Percentiles rank a stretch among this genome's conserved stretches.
phyloP scores from a whole-genome alignment of 495 filamentous ascomycete species.

The Jackrogersella multiformis region DNA sequence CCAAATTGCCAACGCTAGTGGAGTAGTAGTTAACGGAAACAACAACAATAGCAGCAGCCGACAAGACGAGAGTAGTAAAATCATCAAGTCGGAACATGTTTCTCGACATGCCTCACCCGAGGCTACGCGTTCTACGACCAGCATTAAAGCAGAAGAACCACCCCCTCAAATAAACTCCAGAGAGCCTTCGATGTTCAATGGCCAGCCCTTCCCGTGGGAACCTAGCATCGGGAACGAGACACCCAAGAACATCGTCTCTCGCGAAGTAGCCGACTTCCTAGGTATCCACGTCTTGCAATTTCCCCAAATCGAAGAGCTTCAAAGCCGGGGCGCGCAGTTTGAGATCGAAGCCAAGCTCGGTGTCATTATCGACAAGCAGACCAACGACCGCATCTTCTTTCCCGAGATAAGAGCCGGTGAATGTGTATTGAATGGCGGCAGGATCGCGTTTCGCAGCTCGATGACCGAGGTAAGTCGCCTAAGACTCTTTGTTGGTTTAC shows the following conservation, averaged over 20 bases:
- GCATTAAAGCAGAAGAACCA: constrained; percentile 34
- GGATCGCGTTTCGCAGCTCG: constrained; percentile 74
- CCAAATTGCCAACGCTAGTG: constrained; percentile 33
- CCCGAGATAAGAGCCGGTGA: constrained; percentile 67
- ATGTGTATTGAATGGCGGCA: constrained; percentile 66
- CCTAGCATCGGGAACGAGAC: constrained; percentile 71
- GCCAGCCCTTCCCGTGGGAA: constrained; percentile 69
- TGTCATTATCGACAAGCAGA: constrained; percentile 74
- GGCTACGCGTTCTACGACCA: constrained; percentile 49
- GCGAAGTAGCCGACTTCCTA: constrained; percentile 76
- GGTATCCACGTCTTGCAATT: constrained; percentile 71
- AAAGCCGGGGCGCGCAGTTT: constrained; percentile 69
- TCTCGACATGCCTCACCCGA: constrained; percentile 62
- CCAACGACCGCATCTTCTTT: constrained; percentile 70
- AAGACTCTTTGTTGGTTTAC: background rate
- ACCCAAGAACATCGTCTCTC: constrained; percentile 73
- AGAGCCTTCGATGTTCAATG: constrained; percentile 37
- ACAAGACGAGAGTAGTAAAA: constrained; percentile 36
- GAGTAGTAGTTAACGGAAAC: constrained; percentile 51
- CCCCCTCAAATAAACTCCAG: constrained; percentile 7
- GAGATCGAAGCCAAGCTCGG: constrained; percentile 95
- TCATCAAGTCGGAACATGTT: constrained; percentile 44
- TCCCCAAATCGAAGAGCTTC: constrained; percentile 63
- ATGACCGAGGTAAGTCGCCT: constrained; percentile 79
- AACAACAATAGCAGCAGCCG: no score